A percentile compares a stretch with the other conserved stretches of the same genome.
Conservation (phyloP, 2,329 filamentous ascomycete genomes). For the Fusarium sp. region DNA sequence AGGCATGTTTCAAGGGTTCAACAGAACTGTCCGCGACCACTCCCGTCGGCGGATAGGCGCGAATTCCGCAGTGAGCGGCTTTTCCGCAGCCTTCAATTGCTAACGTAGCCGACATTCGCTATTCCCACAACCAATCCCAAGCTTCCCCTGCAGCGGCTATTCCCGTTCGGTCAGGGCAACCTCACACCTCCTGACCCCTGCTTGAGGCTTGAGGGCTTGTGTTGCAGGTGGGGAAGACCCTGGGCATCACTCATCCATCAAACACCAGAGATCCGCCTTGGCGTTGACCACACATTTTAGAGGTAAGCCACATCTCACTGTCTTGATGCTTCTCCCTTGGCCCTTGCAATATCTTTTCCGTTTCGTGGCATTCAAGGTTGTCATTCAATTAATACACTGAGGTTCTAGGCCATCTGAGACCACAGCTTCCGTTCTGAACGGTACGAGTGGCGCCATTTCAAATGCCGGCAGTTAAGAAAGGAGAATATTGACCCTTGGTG, state of each 20-base stretch:
- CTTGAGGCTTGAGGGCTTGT: conserved; percentile 24
- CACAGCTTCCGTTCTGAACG: not conserved
- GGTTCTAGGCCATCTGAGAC: conserved; percentile 27
- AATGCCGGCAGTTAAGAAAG: conserved; percentile 27
- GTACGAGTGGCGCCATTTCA: conserved; percentile 18
- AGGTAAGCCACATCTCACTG: conserved; percentile 25
- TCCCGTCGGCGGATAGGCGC: conserved; percentile 26
- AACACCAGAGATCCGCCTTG: conserved; percentile 33
- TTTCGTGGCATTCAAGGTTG: conserved; percentile 20
- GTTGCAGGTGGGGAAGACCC: conserved; percentile 31
- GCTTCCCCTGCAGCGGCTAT: conserved; percentile 13
- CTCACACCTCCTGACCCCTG: conserved; percentile 35
- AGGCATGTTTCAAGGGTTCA: conserved; percentile 3
- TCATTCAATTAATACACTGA: not conserved
- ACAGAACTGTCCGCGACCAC: conserved; percentile 6
- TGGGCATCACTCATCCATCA: conserved; percentile 17
- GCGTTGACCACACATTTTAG: conserved; percentile 29
- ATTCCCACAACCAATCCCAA: conserved; percentile 2
- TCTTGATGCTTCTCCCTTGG: not conserved
- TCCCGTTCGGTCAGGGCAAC: conserved; percentile 21
- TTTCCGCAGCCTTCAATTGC: conserved; percentile 31
- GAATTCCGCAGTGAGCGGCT: conserved; percentile 30
- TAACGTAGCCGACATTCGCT: conserved; percentile 5
- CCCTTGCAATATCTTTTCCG: conserved; percentile 10
- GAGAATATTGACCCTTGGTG: not conserved